Conservation (phyloP, 2,329 filamentous ascomycete species). For the Metarhizium humberi region DNA sequence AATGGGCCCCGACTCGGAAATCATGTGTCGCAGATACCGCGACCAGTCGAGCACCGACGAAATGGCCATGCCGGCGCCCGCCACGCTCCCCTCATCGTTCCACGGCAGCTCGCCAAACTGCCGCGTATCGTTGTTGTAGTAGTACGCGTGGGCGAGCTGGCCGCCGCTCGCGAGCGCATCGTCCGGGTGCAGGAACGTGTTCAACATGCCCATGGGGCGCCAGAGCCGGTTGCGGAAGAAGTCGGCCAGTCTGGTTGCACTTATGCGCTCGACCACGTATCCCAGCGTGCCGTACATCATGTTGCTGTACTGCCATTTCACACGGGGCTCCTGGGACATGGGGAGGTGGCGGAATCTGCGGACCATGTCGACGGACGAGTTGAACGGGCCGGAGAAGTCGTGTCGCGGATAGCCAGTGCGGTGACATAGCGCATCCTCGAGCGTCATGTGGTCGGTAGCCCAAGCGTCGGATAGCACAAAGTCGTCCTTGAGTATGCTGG, state of each 20-base stretch:
- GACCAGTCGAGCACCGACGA: constrained; percentile 30
- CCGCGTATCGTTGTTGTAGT: constrained; percentile 21
- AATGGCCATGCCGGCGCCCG: constrained; percentile 30
- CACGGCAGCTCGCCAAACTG: constrained; percentile 15
- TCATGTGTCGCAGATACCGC: constrained; percentile 22
- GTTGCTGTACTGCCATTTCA: constrained; percentile 36
- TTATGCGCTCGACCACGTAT: constrained; percentile 30
- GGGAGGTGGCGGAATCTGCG: constrained; percentile 32
- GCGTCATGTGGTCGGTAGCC: constrained; percentile 34
- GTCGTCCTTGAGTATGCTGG: constrained; percentile 32
- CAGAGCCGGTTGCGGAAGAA: constrained; percentile 31
- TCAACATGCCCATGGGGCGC: constrained; percentile 32
- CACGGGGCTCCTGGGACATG: constrained; percentile 31
- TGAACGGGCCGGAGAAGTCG: constrained; percentile 17
- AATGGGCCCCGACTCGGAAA: constrained; percentile 16
- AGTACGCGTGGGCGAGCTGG: constrained; percentile 28
- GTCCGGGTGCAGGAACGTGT: constrained; percentile 21
- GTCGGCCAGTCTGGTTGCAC: constrained; percentile 21
- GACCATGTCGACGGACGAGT: constrained; percentile 10
- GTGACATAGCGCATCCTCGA: constrained; percentile 42
- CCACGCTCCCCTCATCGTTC: not conserved
- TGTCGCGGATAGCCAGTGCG: constrained; percentile 36
- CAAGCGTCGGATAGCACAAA: constrained; percentile 35
- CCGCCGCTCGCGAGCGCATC: constrained; percentile 10
- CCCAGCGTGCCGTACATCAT: constrained; percentile 35